These are phyloP conservation scores for Chlamydomonas asymmetrica DNA, from an alignment of 139 green algal genomes.

Conservation along the genomic window DNA sequence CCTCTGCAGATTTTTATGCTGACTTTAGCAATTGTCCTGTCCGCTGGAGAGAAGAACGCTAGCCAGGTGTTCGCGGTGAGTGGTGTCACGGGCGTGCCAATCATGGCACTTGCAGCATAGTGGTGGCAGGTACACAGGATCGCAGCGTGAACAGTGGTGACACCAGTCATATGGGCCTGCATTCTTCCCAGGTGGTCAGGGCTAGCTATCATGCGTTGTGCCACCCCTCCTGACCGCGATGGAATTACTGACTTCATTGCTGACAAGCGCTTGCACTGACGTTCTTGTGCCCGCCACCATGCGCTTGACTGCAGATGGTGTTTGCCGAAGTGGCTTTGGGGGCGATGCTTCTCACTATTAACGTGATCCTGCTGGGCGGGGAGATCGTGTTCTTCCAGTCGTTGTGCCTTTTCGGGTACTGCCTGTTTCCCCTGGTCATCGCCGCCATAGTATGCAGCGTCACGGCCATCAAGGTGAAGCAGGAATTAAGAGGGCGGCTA, in stretches of 20 bases:
- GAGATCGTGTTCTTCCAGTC: slow-evolving; percentile 97
- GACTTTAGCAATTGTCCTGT: slow-evolving; percentile 73
- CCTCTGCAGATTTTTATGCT: slow-evolving; percentile 79
- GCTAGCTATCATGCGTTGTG: not conserved
- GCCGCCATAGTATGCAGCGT: slow-evolving; percentile 72
- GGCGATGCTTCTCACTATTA: slow-evolving; percentile 92
- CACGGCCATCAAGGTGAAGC: slow-evolving; percentile 21
- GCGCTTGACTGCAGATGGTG: too few species aligned
- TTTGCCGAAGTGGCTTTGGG: slow-evolving; percentile 87
- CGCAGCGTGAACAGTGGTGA: not conserved
- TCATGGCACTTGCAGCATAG: not conserved
- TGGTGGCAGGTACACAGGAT: not conserved
- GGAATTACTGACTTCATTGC: not conserved
- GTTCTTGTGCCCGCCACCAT: slow-evolving; percentile 37
- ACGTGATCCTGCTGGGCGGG: slow-evolving; percentile 95
- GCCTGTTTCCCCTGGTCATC: slow-evolving; percentile 93
- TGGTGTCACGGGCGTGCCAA: not conserved
- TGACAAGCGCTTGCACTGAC: slow-evolving; percentile 5
- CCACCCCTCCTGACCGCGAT: too few species aligned
- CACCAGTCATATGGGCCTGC: not conserved
- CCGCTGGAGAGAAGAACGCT: slow-evolving; percentile 59
- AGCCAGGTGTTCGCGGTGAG: slow-evolving; percentile 80
- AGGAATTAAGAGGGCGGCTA: too few species aligned
- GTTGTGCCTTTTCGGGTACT: slow-evolving; percentile 97
- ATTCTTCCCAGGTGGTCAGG: not conserved